These are phyloP conservation scores for Chaetothyriales sp. DNA, from an alignment of 2,329 filamentous ascomycete genomes.

Conservation along the genomic window DNA sequence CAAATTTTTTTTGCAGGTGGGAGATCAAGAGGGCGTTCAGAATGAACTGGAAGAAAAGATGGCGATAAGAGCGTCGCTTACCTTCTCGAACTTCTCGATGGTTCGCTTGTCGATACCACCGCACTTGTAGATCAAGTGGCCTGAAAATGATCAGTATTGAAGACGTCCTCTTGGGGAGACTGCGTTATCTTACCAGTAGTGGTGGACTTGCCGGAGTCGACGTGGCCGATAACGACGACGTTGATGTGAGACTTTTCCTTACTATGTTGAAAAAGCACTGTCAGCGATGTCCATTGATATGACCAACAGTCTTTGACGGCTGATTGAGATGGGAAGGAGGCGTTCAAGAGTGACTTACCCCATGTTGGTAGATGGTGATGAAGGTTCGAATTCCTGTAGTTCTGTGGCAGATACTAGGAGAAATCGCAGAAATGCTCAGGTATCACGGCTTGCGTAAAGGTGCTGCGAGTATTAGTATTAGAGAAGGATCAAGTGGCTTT, in stretches of 20 bases:
- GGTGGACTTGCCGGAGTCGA: conserved; percentile 98
- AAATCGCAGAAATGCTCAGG: conserved; percentile 32
- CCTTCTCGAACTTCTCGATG: conserved; percentile 99
- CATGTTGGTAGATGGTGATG: conserved; percentile 37
- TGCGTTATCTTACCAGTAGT: conserved; percentile 57
- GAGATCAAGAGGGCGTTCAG: conserved; percentile 13
- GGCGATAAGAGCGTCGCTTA: conserved; percentile 33
- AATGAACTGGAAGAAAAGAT: conserved; percentile 3
- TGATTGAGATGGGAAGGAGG: conserved; percentile 4
- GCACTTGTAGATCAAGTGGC: conserved; percentile 99
- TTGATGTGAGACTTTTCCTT: conserved; percentile 95
- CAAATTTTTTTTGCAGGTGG: conserved; percentile 17
- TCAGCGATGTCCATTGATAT: conserved; percentile 14
- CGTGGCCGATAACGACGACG: conserved; percentile 98
- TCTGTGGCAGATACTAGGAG: conserved; percentile 35
- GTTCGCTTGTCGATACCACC: conserved; percentile 99
- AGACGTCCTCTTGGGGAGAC: conserved; percentile 5
- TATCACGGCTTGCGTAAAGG: conserved; percentile 39
- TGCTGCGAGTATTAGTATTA: conserved; percentile 25
- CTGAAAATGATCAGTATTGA: conserved; percentile 32
- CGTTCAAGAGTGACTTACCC: conserved; percentile 35
- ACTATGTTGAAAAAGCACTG: conserved; percentile 36
- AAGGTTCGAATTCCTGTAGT: conserved; percentile 29
- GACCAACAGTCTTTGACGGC: conserved; percentile 3
- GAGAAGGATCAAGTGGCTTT: conserved; percentile 8